Conservation (phyloP, 305 asterid species). For the Rubia tinctorum region DNA sequence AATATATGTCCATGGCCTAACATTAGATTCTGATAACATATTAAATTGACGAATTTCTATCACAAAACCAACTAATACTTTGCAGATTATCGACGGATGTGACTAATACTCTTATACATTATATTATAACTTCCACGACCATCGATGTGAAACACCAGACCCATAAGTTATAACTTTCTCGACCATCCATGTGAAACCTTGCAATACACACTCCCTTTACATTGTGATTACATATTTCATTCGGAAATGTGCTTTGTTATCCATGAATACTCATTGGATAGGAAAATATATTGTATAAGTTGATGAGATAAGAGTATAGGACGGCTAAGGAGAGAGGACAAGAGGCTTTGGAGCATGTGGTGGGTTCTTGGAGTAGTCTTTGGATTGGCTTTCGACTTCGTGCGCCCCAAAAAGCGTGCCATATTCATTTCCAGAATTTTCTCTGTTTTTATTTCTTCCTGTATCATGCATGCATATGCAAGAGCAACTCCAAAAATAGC, state of each 20-base stretch:
- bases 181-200: too few relatives aligned
- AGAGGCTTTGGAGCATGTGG: conserved; percentile 34
- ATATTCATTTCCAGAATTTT: conserved; percentile 9
- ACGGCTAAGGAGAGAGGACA: neutral
- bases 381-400: conserved; percentile 29
- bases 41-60: too few relatives aligned
- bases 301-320: neutral
- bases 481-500: neutral
- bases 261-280: neutral
- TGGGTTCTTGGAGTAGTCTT: conserved; percentile 22
- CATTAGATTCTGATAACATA: too few relatives aligned
- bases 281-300: neutral
- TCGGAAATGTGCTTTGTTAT: too few relatives aligned
- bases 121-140: too few relatives aligned
- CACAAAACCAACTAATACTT: too few relatives aligned
- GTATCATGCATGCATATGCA: neutral
- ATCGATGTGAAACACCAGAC: too few relatives aligned
- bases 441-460: neutral
- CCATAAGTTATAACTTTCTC: too few relatives aligned
- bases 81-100: too few relatives aligned
- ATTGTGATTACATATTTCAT: neutral
- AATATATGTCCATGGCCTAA: too few relatives aligned
- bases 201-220: neutral
- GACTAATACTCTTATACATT: too few relatives aligned
- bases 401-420: conserved; percentile 25